Conservation (phyloP, 352 stramenopile species). For the Pythium angustatum region DNA sequence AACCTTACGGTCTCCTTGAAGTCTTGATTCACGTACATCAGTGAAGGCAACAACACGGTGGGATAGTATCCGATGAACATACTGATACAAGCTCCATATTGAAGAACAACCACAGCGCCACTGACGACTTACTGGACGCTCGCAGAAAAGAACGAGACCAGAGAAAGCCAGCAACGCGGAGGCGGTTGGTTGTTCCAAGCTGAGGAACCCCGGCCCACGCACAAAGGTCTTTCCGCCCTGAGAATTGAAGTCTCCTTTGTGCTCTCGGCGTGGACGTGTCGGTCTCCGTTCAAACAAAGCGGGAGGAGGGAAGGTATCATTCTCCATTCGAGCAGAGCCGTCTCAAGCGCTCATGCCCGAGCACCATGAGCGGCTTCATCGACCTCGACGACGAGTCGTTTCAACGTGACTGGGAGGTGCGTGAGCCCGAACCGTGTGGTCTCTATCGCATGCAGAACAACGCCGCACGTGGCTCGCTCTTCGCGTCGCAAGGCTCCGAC, state of each 20-base stretch:
- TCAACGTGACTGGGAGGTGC: background rate
- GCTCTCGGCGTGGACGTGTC: too few species aligned
- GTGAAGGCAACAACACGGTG: too few species aligned
- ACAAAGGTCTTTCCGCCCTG: too few species aligned
- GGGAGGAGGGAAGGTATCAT: too few species aligned
- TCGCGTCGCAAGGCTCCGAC: background rate
- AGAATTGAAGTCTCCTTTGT: background rate
- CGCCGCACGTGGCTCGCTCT: background rate
- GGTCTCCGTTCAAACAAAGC: background rate
- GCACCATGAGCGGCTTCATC: constrained; percentile 4
- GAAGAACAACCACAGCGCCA: too few species aligned
- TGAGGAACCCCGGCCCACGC: background rate
- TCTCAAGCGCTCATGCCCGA: background rate
- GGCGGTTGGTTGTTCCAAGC: background rate
- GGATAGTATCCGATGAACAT: too few species aligned
- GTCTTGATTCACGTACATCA: too few species aligned
- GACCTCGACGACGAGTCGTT: background rate
- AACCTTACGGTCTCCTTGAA: too few species aligned
- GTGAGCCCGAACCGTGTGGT: background rate
- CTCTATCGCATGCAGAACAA: background rate
- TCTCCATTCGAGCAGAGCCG: background rate
- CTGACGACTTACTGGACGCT: too few species aligned
- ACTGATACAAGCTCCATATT: too few species aligned
- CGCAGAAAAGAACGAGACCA: background rate
- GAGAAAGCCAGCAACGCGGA: background rate